A percentile compares a stretch with the other conserved stretches of the same genome.
Conservation (phyloP, 2,329 filamentous ascomycete species). For the Aspergillus sp. region DNA sequence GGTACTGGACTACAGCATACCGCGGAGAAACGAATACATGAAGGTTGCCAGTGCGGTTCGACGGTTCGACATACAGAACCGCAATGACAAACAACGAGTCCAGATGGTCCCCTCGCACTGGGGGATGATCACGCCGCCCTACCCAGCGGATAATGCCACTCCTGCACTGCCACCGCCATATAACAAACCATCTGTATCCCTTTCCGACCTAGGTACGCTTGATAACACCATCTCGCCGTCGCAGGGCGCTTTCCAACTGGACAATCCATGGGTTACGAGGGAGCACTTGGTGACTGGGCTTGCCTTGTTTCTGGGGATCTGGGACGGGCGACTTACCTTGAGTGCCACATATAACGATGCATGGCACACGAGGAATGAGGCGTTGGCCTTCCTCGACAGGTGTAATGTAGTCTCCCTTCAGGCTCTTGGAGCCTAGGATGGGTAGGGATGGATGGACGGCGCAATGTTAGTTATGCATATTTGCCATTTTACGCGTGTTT, state of each 20-base stretch:
- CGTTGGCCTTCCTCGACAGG: conserved; percentile 16
- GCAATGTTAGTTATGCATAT: too few species aligned
- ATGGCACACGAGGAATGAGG: conserved; percentile 36
- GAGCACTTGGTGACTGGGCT: conserved; percentile 46
- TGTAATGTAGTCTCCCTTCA: conserved; percentile 17
- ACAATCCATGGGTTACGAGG: conserved; percentile 47
- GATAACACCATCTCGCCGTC: conserved; percentile 35
- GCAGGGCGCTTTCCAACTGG: conserved; percentile 27
- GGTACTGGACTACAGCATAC: background rate
- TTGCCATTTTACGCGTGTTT: too few species aligned
- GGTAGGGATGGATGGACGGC: too few species aligned
- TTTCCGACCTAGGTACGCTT: conserved; percentile 28
- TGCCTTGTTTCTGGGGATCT: conserved; percentile 45
- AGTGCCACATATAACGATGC: conserved; percentile 47
- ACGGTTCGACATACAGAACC: conserved; percentile 20
- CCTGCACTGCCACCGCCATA: conserved; percentile 20
- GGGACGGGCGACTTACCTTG: conserved; percentile 35
- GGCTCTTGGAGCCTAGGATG: background rate
- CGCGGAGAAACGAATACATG: conserved; percentile 10
- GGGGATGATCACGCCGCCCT: conserved; percentile 20
- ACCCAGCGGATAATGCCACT: conserved; percentile 11
- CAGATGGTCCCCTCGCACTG: conserved; percentile 21
- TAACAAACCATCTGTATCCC: conserved; percentile 20
- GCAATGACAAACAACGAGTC: conserved; percentile 22
- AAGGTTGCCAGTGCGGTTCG: conserved; percentile 13